Percentiles rank a stretch among this genome's conserved stretches.
Conservation (phyloP, 768 basidiomycete genomes). For the Pulveroboletus sp. region DNA sequence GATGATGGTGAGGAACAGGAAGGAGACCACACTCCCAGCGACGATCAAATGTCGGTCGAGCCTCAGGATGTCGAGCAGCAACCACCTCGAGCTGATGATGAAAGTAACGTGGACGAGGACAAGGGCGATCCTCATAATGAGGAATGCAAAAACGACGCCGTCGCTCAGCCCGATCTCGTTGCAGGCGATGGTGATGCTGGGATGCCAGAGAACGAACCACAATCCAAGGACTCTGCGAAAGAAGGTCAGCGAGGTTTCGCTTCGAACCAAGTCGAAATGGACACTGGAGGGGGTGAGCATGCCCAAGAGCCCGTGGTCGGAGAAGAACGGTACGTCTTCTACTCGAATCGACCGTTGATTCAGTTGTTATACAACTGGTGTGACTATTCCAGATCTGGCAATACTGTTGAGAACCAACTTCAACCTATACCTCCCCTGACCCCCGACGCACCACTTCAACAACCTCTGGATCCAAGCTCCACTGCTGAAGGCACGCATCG, state of each 20-base stretch:
- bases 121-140: slow-evolving; percentile 31
- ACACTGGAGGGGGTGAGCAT: slow-evolving; percentile 17
- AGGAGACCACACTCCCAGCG: slow-evolving; percentile 7
- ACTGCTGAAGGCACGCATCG: slow-evolving; percentile 43
- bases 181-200: slow-evolving; percentile 24
- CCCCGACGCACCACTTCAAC: slow-evolving; percentile 5
- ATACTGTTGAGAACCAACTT: slow-evolving; percentile 9
- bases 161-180: slow-evolving; percentile 37
- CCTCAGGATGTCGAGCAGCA: slow-evolving; percentile 21
- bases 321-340: slow-evolving; percentile 15
- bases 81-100: slow-evolving; percentile 16
- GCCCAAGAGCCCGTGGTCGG: slow-evolving; percentile 20
- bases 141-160: slow-evolving; percentile 22
- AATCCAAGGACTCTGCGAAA: slow-evolving; percentile 16
- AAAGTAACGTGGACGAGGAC: slow-evolving; percentile 17
- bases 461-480: slow-evolving; percentile 29
- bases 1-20: slow-evolving; percentile 1
- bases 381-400: slow-evolving; percentile 8
- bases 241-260: slow-evolving; percentile 20
- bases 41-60: slow-evolving; percentile 24
- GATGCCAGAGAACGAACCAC: slow-evolving; percentile 15
- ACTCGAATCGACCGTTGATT: not conserved
- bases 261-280: slow-evolving; percentile 13
- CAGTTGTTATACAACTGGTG: not conserved
- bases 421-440: slow-evolving; percentile 1